Evolutionary conservation across 1,139 yeast species (phyloP), one percentile per base, ranked within the genome.

Genomic region (Pichia cactophila): DNA sequence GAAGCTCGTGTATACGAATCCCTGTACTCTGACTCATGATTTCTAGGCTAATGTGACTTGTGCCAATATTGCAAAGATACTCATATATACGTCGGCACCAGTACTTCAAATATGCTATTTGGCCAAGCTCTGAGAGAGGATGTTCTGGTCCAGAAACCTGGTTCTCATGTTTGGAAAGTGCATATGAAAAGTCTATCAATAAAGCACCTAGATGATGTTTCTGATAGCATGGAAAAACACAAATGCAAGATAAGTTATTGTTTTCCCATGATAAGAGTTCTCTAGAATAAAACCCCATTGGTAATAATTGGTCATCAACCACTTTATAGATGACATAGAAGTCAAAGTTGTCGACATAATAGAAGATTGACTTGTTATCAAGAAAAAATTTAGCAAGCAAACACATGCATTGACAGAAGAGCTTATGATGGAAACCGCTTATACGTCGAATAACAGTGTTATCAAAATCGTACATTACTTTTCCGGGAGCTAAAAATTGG

Each of bases 191-290:
- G 52, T 87, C 90, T 33, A 92, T 87, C 43, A 92, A 64, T 16
- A 87, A 69, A 5, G 87, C 79, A 0, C 98, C 98, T 37, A 90
- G 66, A 26, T 81, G 83, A 39, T 77, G 75, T 50, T 88, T 72
- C 62, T 92, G 98, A 62, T 81, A 92, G 1, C 96, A 97, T 0
- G 98, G 98, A 55, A 92, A 86, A 4, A 88, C 80, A 57, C 95
- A 75, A 26, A 92, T 86, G 62, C 97, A 92, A 0, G 97, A 96
- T 45, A 92, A 69, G 62, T 92, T 92, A 61, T 89, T 86, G 50
- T 79, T 77, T 50, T 87, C 94, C 80, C 90, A 87, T 0, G 96
- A 83, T 1, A 85, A 72, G 43, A 84, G 69, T 61, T 92, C 98
- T 58, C 87, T 86, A 26, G 97, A 89, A 61, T 88, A 92, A 63